Base-by-base conservation (phyloP, 2,329 filamentous ascomycete genomes). In the Fusarium haematococcum region DNA sequence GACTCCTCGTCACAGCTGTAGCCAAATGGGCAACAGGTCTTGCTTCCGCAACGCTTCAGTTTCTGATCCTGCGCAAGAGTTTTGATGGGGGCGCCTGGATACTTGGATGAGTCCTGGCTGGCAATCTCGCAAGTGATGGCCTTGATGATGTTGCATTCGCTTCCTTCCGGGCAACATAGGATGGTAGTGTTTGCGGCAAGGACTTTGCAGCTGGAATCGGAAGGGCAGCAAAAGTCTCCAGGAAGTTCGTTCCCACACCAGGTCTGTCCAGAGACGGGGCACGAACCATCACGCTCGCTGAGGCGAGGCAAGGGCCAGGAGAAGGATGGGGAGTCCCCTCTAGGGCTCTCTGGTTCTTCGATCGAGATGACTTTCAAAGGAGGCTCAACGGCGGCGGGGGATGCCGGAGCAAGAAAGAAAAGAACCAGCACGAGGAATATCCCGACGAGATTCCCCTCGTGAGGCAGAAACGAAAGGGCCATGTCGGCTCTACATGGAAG, bases 121-220 rank as follows among this genome's bases (percentile, higher is more conserved):
- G 45, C 57, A 14, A 75, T 66, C 9, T 74, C 59, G 65, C 77
- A 79, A 23, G 70, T 74, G 32, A 79, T 79, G 13, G 77, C 73
- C 20, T 72, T 16, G 35, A 79, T 79, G 18, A 56, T 35, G 20
- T 61, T 54, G 33, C 77, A 79, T n/a, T 56, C 35, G 10, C 48
- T 64, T 8, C 71, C 76, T 37, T 75, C 67, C 30, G 77, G 77
- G 35, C 77, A 79, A 57, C 77, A 79, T 10, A 79, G 14, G 30
- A 68, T 63, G n/a, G 77, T 79, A 14, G 77, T 79, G 33, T 79
- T 78, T 41, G 77, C 74, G 48, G 77, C 77, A 43, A 79, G 69
- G 20, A 79, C 58, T 52, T 74, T 74, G 63, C 77, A 79, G 20
- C 52, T 41, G 5, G 71, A 70, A 20, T 68, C 48, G 9, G 62